These are phyloP conservation scores for Colletotrichum lindemuthianum DNA, from an alignment of 2,329 filamentous ascomycete genomes.

Conservation along the genomic window DNA sequence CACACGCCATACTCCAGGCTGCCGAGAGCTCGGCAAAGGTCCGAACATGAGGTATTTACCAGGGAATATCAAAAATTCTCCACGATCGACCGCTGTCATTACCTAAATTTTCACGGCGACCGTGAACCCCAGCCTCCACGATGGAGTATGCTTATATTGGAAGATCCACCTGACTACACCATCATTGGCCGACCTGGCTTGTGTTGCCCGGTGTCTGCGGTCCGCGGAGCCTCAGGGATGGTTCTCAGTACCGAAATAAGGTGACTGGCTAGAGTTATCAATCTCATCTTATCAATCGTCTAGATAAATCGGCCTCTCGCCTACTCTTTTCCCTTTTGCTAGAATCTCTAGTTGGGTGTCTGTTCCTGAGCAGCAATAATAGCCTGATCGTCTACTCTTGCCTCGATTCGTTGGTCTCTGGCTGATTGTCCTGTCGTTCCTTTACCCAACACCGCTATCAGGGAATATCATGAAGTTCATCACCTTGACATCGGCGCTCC, in stretches of 20 bases:
- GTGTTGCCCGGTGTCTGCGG: not conserved
- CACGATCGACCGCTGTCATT: constrained; percentile 3
- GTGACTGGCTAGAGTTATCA: constrained; percentile 13
- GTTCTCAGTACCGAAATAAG: constrained; percentile 9
- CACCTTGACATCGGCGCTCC: constrained; percentile 21
- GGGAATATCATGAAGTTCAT: constrained; percentile 19
- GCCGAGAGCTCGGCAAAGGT: not conserved
- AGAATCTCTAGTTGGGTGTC: not conserved
- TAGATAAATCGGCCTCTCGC: not conserved
- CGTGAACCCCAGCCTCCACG: constrained; percentile 1
- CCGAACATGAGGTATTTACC: not conserved
- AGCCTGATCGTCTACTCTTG: too few species aligned
- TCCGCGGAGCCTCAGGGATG: too few species aligned
- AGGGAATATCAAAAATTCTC: constrained; percentile 9
- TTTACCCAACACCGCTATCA: not conserved
- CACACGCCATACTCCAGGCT: too few species aligned
- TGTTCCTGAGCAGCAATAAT: too few species aligned
- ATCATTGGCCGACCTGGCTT: not conserved
- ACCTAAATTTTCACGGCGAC: not conserved
- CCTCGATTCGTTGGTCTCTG: not conserved
- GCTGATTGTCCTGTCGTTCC: not conserved
- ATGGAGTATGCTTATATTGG: constrained; percentile 19
- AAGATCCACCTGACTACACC: constrained; percentile 5
- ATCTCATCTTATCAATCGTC: constrained; percentile 22
- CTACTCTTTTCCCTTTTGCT: constrained; percentile 1